These are phyloP conservation scores for Cyclotella choctawhatcheeana DNA, from an alignment of 108 stramenopile species.

Conservation along the genomic window DNA sequence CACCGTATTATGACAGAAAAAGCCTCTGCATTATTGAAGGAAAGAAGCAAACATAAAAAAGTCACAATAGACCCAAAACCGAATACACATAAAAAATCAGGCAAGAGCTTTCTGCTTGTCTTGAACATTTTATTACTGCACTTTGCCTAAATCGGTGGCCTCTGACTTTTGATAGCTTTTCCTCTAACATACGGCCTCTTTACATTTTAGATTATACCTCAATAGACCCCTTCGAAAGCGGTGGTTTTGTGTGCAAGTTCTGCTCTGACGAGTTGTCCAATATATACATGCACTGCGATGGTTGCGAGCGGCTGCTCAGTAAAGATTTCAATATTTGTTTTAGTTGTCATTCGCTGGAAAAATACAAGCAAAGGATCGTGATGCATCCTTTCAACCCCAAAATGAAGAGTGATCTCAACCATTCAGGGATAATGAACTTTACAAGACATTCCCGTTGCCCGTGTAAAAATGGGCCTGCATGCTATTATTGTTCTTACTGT, in stretches of 20 bases:
- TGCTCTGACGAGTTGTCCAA: conserved; percentile 83
- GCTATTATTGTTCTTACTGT: conserved; percentile 60
- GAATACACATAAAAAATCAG: conserved; percentile 48
- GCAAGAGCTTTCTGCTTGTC: too few relatives aligned
- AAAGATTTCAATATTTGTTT: conserved; percentile 88
- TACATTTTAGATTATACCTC: conserved; percentile 15
- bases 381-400: conserved; percentile 67
- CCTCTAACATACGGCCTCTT: too few relatives aligned
- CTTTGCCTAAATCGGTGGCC: too few relatives aligned
- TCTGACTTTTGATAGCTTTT: too few relatives aligned
- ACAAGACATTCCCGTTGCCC: conserved; percentile 52
- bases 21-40: conserved; percentile 4
- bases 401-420: conserved; percentile 57
- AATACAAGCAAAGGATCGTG: conserved; percentile 36
- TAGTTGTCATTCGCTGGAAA: conserved; percentile 61
- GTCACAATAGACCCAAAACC: conserved; percentile 42
- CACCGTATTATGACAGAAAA: conserved; percentile 37
- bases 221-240: conserved; percentile 60
- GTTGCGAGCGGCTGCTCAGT: conserved; percentile 80
- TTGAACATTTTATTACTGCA: too few relatives aligned
- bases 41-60: conserved; percentile 16
- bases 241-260: conserved; percentile 73
- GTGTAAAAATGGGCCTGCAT: conserved; percentile 70
- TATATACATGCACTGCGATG: conserved; percentile 88
- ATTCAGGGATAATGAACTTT: conserved; percentile 50